Base-by-base conservation (phyloP, 306 rosid genomes). In the Lathyrus sativus region DNA sequence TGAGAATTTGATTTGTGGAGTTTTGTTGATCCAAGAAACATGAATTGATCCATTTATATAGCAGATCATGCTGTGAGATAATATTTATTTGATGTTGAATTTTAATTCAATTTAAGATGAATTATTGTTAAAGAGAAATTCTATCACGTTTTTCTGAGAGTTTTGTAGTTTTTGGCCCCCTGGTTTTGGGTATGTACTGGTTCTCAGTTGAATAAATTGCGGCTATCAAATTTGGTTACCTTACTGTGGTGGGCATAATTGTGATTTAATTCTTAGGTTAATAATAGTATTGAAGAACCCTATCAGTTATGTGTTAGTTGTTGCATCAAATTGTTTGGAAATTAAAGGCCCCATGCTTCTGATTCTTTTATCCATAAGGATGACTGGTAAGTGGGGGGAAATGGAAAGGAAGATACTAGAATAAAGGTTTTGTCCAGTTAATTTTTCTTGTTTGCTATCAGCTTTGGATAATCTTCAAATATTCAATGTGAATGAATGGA, bases 301-400 rank as follows among this genome's bases (percentile, higher is more conserved):
- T n/a, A 1, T 22, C 44, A 17, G 70, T 51, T 58, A 53, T 42
- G 56, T 8, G 14, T 65, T 29, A 44, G 26, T 29, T 3, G 26
- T 62, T 42, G 28, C 51, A 41, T 22, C 33, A 4, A 28, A 39
- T 24, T 70, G 43, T 53, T 70, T 55, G 76, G 71, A 70, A 70
- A 63, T 18, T 72, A 33, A 55, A 64, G 62, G 55, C 62, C 70
- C 35, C 42, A 6, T 24, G 13, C 43, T 24, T 56, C 5, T 51
- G 51, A 45, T 56, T 39, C 51, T 45, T 70, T 54, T 55, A 56
- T 61, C 63, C 62, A 49, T 49, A 39, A 49, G 58, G 31, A 39
- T 70, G 33, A 56, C 31, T 28, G 26, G 45, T 62, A 55, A 60
- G 71, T 41, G 33, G 71, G 42, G 64, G 10, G 29, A 54, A 35